Conservation (phyloP, 2,329 filamentous ascomycete genomes). For the Fusarium chaquense region DNA sequence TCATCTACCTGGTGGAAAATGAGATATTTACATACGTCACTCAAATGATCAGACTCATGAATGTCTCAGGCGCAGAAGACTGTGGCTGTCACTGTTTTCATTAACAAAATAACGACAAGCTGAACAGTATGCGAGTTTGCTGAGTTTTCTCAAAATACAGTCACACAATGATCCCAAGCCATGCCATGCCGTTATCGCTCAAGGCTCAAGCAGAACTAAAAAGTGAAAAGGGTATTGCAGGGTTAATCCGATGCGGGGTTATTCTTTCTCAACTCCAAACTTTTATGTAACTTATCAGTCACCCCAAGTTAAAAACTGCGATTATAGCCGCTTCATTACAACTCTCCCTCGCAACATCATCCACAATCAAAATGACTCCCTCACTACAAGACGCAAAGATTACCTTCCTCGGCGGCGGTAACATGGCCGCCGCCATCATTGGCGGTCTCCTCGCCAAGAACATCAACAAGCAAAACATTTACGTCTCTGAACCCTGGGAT, state of each 20-base stretch:
- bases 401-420: conserved; percentile 60
- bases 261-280: conserved; percentile 23
- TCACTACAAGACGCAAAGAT: conserved; percentile 51
- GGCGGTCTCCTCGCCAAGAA: conserved; percentile 60
- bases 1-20: no score
- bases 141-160: not conserved
- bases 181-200: conserved; percentile 31
- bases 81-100: no score
- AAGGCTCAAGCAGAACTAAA: conserved; percentile 2
- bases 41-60: no score
- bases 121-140: no score
- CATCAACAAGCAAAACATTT: conserved; percentile 59
- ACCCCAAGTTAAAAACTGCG: conserved; percentile 25
- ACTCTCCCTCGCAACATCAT: not conserved
- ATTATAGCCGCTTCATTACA: not conserved
- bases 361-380: conserved; percentile 41
- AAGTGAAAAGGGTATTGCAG: conserved; percentile 32
- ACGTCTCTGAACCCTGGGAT: conserved; percentile 64
- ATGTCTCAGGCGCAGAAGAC: no score
- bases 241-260: conserved; percentile 43
- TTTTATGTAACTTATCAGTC: conserved; percentile 24
- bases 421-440: conserved; percentile 66
- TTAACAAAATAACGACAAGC: no score
- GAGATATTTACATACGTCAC: no score
- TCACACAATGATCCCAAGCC: not conserved